phyloP scores from a whole-genome alignment of 23 red algal species.

The Gracilaria caudata region DNA sequence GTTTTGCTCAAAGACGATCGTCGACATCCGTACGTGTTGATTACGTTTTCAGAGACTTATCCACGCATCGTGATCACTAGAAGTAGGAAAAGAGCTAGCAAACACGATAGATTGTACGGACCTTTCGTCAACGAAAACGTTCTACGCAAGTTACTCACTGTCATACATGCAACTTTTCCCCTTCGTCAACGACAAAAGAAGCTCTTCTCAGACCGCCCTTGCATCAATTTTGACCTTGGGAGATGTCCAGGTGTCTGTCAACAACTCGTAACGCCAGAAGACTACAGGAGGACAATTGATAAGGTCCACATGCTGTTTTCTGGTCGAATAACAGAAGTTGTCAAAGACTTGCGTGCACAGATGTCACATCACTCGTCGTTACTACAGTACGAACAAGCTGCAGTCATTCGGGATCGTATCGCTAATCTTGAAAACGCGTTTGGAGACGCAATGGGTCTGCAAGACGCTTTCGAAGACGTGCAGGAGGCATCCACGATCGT shows the following conservation, averaged over 20 bases:
- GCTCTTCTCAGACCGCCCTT: conserved; percentile 67
- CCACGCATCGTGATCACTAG: conserved; percentile 66
- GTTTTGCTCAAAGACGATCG: conserved; percentile 83
- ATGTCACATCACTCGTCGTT: conserved; percentile 44
- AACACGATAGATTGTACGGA: conserved; percentile 69
- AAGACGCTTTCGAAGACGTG: background rate
- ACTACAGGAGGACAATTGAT: conserved; percentile 54
- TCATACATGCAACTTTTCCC: conserved; percentile 59
- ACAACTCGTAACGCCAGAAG: conserved; percentile 44
- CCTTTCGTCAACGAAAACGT: conserved; percentile 72
- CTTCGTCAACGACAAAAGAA: conserved; percentile 65
- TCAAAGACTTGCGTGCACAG: conserved; percentile 31
- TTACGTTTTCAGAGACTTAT: conserved; percentile 75
- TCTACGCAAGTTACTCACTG: conserved; percentile 48
- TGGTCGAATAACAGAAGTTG: conserved; percentile 59
- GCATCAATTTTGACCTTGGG: conserved; percentile 85
- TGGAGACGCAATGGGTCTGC: conserved; percentile 22
- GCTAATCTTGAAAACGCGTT: conserved; percentile 37
- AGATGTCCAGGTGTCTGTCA: conserved; percentile 89
- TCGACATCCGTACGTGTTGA: conserved; percentile 75
- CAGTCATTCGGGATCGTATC: conserved; percentile 60
- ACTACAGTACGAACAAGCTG: conserved; percentile 71
- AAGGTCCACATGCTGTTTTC: conserved; percentile 70
- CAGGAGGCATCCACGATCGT: conserved; percentile 25
- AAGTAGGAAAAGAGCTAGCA: background rate